phyloP scores from a whole-genome alignment of 345 rosid species.

The Eutrema yunnanense region DNA sequence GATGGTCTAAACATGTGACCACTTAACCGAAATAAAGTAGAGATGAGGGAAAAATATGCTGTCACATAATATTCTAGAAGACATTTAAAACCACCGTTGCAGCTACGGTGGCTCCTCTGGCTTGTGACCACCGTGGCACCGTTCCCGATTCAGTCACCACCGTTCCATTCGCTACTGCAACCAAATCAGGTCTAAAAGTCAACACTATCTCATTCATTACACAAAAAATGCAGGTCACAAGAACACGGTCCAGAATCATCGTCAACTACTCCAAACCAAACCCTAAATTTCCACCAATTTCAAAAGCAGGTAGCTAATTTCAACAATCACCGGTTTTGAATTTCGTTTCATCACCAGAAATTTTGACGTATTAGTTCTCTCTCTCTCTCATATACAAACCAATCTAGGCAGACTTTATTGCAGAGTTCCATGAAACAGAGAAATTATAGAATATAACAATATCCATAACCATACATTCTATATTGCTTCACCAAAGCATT shows the following conservation, averaged over 20 bases:
- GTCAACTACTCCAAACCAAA: conserved; percentile 9
- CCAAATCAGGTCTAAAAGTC: neutral
- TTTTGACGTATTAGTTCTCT: neutral
- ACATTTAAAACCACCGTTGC: conserved; percentile 7
- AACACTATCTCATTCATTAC: neutral
- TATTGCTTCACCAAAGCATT: conserved; percentile 7
- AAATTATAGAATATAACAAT: neutral
- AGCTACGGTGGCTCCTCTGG: conserved; percentile 5
- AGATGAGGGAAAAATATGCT: no score
- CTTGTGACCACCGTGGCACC: conserved; percentile 16
- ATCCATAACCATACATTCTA: conserved; percentile 4
- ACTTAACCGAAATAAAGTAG: no score
- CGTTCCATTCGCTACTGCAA: neutral
- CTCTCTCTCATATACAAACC: neutral
- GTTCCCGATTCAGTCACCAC: neutral
- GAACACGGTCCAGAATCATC: conserved; percentile 1
- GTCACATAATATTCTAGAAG: neutral
- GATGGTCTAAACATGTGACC: no score
- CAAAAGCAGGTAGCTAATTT: neutral
- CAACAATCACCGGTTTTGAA: neutral
- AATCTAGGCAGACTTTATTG: neutral
- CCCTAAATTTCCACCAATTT: neutral
- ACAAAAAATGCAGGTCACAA: neutral
- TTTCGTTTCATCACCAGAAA: neutral
- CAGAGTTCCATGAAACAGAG: neutral